Evolutionary conservation across 805 yeast genomes (phyloP), one percentile per base, ranked within the genome.

Genomic region (Starmera caribaea): DNA sequence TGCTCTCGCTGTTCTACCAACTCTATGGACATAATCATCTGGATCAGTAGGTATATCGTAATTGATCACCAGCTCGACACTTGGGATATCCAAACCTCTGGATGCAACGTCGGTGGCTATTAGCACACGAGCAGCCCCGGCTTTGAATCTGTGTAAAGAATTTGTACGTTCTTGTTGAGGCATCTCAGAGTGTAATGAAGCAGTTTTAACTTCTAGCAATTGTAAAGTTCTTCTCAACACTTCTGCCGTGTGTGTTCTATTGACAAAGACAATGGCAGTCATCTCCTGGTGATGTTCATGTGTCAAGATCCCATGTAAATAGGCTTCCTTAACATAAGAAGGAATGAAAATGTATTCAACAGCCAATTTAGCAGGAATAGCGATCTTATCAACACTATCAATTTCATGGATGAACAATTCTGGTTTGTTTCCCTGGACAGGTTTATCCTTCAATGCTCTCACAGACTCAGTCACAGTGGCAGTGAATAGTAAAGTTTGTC

Each of bases 1-100:
- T 3, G 97, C 97, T 73, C 98, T 83, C 9, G 97, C 98, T 11
- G 98, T 90, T 76, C 98, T 85, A 66, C 98, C 98, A 10, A 90
- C 95, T 60, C 98, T 71, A 63, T 92, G 98, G 39, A 92, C 88
- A 53, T 86, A 92, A 46, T 92, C 96, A 54, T 92, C 96, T 3
- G 97, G 85, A 55, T 92, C 97, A 0, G 92, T 88, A 5, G 98
- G 98, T 17, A 92, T 76, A 54, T 92, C 97, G 54, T 75, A 92
- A 57, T 92, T 92, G 21, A 92, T 64, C 21, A 92, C 97, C 49
- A 92, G 67, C 54, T 81, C 90, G 3, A 92, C 98, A 8, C 77
- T 71, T 10, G 97, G 98, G 41, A 92, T 92, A 71, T 92, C 98
- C 47, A 92, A 72, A 59, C 98, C 98, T 74, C 98, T 78, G 26